Evolutionary conservation across 768 basidiomycete genomes (phyloP), one percentile per base, ranked within the genome.

Genomic region (Serpula lacrymans): DNA sequence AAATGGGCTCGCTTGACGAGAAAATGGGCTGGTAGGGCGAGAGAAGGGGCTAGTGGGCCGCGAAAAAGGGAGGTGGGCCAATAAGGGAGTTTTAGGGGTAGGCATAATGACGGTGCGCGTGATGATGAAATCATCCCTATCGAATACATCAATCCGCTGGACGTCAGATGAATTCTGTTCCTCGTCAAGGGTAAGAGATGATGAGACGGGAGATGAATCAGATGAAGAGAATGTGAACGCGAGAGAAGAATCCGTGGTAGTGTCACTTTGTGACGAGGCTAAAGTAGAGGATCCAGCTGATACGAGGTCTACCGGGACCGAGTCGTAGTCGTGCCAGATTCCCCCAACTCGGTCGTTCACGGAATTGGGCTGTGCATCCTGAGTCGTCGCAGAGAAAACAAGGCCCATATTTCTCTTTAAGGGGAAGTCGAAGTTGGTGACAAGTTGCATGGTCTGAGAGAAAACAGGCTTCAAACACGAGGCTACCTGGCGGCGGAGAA

Each of bases 81-180:
- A 36, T 29, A 53, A 29, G 13, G 60, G 32, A 9, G 61, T 46
- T 31, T 51, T 57, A 2, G 63, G 41, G 11, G 45, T 23, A 5
- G 65, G 67, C n/a, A 61, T 63, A 39, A 71, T 58, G 52, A 64
- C 60, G 33, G 62, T 68, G 41, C 67, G 67, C 26, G 62, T 63
- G 24, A 65, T 52, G 32, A 52, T 47, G 46, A 55, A 53, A 43
- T 61, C 56, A 5, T 66, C 65, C 11, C 55, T 52, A 43, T 57
- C 55, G 34, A 42, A 49, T 2, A 51, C 56, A 20, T 59, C 58
- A 5, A 55, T 51, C 23, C 49, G 58, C 31, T 27, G 49, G 20
- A 51, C 41, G 12, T 25, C 40, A 6, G 42, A 41, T 12, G 50
- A 21, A 1, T 14, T 30, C 7, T 31, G 32, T 12, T 35, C 47